Evolutionary conservation across 2,329 filamentous ascomycete species (phyloP), one percentile per base, ranked within the genome.

Genomic region (Purpureocillium takamizusanense): DNA sequence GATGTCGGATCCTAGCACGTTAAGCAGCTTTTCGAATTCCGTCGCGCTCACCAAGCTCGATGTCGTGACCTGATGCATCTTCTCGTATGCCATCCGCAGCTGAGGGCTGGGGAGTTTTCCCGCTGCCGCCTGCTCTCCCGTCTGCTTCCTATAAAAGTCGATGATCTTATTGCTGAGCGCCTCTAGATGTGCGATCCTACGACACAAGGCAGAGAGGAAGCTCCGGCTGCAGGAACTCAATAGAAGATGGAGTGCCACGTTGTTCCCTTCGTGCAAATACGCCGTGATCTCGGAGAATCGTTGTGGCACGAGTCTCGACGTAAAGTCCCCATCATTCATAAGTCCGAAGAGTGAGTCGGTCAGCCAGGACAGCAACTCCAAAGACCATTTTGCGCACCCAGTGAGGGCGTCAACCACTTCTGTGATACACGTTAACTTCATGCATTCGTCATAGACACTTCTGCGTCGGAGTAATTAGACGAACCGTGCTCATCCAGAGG

Each of bases 381-480:
- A 68, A 1, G 77, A 76, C 89, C 89, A 95, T 52, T 76, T 81
- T 4, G 83, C 77, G 39, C 87, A 83, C 16, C 86, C 85, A 5
- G 81, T 74, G 10, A 94, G 65, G 33, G 81, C 76, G 31, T 80
- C 76, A 2, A 90, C 74, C 11, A 86, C 77, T 53, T 90, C 86
- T 78, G 38, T 11, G 42, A 2, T 14, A 7, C 7, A 5, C 30
- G 36, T 56, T 3, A 51, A n/a, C 39, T 21, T 10, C 18, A 38
- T 34, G 33, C 21, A n/a, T n/a, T n/a, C n/a, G n/a, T n/a, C n/a
- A n/a, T 23, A n/a, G 7, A 5, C 7, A 23, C 17, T 21, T 11
- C 14, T 23, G 10, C 15, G 15, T 10, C 11, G 8, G 10, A 18
- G n/a, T 17, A 29, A 30, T 12, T 15, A 4, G 30, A 44, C 62